A percentile compares a stretch with the other conserved stretches of the same genome.
Conservation (phyloP, 179 eudicot species). For the Heliamphora pulchella region DNA sequence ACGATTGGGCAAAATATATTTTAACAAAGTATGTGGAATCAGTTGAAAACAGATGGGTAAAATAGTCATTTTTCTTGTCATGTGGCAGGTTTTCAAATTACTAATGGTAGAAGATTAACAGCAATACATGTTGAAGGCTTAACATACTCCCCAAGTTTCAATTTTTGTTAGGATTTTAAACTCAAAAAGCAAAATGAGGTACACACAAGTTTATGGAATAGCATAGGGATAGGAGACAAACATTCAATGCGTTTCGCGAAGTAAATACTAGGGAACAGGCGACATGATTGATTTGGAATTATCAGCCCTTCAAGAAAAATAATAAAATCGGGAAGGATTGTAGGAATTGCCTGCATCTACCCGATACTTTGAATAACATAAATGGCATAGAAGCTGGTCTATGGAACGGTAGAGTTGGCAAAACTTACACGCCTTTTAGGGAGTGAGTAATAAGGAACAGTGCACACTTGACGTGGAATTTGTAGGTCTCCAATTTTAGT, state of each 20-base stretch:
- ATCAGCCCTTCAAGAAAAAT: not conserved
- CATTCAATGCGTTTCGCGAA: not conserved
- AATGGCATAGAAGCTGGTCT: not conserved
- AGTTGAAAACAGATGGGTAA: not conserved
- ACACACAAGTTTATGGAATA: not conserved
- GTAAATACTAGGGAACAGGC: not conserved
- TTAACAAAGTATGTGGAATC: not conserved
- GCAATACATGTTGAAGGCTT: not conserved
- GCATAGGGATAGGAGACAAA: not conserved
- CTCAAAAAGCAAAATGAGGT: not conserved
- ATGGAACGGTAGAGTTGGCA: not conserved
- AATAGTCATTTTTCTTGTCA: not conserved
- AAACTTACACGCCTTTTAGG: not conserved
- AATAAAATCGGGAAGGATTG: too few species aligned
- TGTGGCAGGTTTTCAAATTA: not conserved
- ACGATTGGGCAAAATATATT: not conserved
- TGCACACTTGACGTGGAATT: not conserved
- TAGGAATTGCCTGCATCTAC: too few species aligned
- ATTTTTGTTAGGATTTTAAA: not conserved
- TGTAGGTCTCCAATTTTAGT: not conserved
- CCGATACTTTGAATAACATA: not conserved
- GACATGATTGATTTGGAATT: not conserved
- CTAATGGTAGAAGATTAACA: conserved; percentile 5
- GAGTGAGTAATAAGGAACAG: not conserved
- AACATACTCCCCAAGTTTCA: not conserved